phyloP scores from a whole-genome alignment of 495 filamentous ascomycete genomes.

The Penicillium soppii region DNA sequence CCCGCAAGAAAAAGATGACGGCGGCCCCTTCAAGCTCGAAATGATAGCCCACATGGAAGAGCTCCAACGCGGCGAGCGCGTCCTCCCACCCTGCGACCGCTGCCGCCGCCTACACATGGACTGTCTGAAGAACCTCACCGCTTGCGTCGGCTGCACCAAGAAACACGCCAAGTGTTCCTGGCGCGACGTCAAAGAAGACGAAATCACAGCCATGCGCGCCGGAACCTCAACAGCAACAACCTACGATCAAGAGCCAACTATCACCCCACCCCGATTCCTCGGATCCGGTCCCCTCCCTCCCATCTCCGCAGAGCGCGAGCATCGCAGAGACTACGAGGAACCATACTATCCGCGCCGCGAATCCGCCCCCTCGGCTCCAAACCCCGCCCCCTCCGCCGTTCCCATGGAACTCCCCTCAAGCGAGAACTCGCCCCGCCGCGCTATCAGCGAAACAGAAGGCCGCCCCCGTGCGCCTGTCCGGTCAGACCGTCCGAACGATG shows the following conservation, averaged over 20 bases:
- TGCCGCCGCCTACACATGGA: conserved; percentile 78
- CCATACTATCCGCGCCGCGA: conserved; percentile 27
- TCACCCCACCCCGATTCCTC: not conserved
- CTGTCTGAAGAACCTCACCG: conserved; percentile 80
- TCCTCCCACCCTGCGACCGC: conserved; percentile 78
- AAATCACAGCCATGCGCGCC: conserved; percentile 26
- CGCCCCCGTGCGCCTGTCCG: conserved; percentile 14
- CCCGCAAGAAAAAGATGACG: conserved; percentile 55
- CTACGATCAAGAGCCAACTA: conserved; percentile 19
- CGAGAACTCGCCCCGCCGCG: conserved; percentile 38
- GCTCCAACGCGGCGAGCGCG: conserved; percentile 65
- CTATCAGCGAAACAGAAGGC: conserved; percentile 42
- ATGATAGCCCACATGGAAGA: conserved; percentile 77
- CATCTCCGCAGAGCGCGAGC: conserved; percentile 19
- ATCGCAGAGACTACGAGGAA: conserved; percentile 2
- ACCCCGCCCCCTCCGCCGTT: conserved; percentile 9
- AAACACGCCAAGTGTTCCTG: conserved; percentile 86
- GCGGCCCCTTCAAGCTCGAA: conserved; percentile 60
- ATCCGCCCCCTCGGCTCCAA: conserved; percentile 30
- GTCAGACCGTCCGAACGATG: conserved; percentile 29
- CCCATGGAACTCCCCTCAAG: conserved; percentile 11
- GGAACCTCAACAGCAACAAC: conserved; percentile 1
- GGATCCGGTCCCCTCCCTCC: conserved; percentile 8
- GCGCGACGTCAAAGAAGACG: conserved; percentile 72
- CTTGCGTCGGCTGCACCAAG: conserved; percentile 83